phyloP scores from a whole-genome alignment of 2,329 filamentous ascomycete genomes.

The Trichoderma asperellum region DNA sequence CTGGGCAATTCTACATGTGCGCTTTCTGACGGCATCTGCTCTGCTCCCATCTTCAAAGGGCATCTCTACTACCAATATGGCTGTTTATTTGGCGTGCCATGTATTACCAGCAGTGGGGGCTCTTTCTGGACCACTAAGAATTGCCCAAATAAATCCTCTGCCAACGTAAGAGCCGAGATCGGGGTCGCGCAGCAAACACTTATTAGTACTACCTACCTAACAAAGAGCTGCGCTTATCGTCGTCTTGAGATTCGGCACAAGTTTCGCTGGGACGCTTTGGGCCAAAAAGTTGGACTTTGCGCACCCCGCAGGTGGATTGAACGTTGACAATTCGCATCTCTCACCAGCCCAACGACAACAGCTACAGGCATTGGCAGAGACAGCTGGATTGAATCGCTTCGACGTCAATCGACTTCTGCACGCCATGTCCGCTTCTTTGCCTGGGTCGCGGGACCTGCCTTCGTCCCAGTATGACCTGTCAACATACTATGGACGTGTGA shows the following conservation, averaged over 20 bases:
- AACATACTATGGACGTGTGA: constrained; percentile 94
- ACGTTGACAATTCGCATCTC: background rate
- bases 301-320: constrained; percentile 27
- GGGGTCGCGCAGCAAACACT: constrained; percentile 12
- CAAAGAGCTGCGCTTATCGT: constrained; percentile 31
- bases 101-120: background rate
- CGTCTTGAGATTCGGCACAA: constrained; percentile 29
- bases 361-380: background rate
- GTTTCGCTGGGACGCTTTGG: constrained; percentile 19
- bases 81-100: constrained; percentile 11
- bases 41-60: background rate
- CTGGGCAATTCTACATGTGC: background rate
- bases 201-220: background rate
- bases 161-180: constrained; percentile 30
- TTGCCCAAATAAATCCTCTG: background rate
- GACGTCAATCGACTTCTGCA: constrained; percentile 14
- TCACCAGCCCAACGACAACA: background rate
- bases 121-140: constrained; percentile 9
- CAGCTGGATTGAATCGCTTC: background rate
- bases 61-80: background rate
- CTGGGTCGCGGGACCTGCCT: constrained; percentile 78
- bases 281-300: constrained; percentile 12
- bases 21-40: constrained; percentile 8
- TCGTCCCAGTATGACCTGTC: constrained; percentile 88
- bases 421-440: constrained; percentile 67